A percentile compares a stretch with the other conserved stretches of the same genome.
These are phyloP conservation scores for Pyrus hybrid DNA, from an alignment of 331 rosid genomes.

Conservation along the genomic window DNA sequence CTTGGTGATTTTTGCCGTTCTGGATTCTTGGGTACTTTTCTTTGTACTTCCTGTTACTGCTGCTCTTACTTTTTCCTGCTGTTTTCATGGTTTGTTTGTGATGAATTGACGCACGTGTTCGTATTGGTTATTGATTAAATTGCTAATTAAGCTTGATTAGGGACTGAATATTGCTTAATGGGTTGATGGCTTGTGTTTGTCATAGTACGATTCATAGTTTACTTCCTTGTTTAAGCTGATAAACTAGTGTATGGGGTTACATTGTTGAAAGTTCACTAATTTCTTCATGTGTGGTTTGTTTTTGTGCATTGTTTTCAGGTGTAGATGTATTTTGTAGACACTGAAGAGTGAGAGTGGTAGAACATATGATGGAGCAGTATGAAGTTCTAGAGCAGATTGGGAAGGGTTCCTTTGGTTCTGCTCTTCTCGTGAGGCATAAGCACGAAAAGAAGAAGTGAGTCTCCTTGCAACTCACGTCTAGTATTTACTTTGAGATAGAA, in stretches of 20 bases:
- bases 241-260: background rate
- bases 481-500: background rate
- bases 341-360: background rate
- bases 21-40: background rate
- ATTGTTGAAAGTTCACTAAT: background rate
- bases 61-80: background rate
- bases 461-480: background rate
- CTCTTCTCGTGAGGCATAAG: conserved; percentile 38
- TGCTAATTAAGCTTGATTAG: too few species aligned
- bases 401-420: conserved; percentile 45
- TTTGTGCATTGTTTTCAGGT: conserved; percentile 10
- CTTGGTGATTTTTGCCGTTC: background rate
- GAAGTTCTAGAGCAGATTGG: conserved; percentile 44
- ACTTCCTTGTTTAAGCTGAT: background rate
- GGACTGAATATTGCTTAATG: background rate
- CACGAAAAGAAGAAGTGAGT: conserved; percentile 37
- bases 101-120: background rate
- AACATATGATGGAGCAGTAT: conserved; percentile 29
- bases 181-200: background rate
- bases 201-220: background rate
- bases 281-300: background rate
- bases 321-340: background rate
- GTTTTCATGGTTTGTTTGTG: background rate
- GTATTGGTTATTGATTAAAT: background rate
- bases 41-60: background rate